Conservation (phyloP, 148 eudicot genomes). For the Arbutus unedo region DNA sequence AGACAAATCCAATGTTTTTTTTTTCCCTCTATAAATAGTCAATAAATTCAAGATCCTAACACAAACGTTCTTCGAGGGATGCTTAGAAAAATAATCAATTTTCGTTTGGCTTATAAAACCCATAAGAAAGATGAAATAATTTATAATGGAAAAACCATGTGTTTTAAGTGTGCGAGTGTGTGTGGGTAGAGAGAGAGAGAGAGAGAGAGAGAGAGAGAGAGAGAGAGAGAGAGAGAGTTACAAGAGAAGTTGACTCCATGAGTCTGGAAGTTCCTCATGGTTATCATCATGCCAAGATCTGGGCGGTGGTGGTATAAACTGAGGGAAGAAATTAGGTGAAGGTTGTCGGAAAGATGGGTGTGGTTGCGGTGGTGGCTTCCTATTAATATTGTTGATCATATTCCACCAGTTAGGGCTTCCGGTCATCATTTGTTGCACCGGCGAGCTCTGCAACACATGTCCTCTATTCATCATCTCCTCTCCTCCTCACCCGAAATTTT, state of each 20-base stretch:
- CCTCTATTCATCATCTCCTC: conserved; percentile 54
- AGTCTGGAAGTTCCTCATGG: conserved; percentile 55
- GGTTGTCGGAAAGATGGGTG: conserved; percentile 29
- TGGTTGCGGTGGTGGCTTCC: conserved; percentile 32
- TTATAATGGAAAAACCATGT: background rate
- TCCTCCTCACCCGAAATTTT: background rate
- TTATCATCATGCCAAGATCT: conserved; percentile 36
- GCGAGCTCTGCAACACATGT: conserved; percentile 56
- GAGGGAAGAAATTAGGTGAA: conserved; percentile 24
- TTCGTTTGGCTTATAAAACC: background rate
- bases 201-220: background rate
- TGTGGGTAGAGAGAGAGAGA: background rate
- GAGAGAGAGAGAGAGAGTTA: conserved; percentile 37
- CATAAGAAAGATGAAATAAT: conserved; percentile 3
- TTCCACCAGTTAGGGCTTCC: conserved; percentile 63
- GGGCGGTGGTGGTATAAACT: conserved; percentile 10
- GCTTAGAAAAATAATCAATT: background rate
- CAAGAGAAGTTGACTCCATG: conserved; percentile 78
- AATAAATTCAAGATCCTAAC: background rate
- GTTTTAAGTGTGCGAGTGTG: background rate
- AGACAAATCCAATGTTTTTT: background rate
- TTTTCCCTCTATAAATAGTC: background rate
- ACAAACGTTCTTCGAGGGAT: background rate
- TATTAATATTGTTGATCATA: conserved; percentile 36
- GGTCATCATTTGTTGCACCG: conserved; percentile 77